These are phyloP conservation scores for Xylaria nigripes DNA, from an alignment of 495 filamentous ascomycete species.

Conservation along the genomic window DNA sequence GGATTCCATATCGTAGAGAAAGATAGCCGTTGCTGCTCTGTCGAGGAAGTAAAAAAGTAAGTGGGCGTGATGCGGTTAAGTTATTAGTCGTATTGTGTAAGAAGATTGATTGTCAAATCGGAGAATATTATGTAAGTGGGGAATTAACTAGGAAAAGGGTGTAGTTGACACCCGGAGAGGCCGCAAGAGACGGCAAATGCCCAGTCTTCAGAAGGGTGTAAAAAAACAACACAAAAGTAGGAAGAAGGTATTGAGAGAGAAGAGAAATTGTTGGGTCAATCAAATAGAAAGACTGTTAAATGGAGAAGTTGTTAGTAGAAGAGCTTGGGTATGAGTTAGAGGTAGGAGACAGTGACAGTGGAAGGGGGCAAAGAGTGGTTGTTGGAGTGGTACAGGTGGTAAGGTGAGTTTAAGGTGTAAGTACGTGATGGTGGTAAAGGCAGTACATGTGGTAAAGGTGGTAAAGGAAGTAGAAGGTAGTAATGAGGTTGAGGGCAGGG, in stretches of 20 bases:
- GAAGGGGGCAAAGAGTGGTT: not conserved
- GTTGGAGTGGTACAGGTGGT: no score
- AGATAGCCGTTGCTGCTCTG: not conserved
- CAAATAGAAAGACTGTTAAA: not conserved
- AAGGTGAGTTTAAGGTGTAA: no score
- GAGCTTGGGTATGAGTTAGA: not conserved
- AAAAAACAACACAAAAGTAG: not conserved
- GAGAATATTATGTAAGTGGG: slow-evolving; percentile 30
- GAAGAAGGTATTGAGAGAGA: not conserved
- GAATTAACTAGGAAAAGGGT: slow-evolving; percentile 10
- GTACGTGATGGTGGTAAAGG: no score
- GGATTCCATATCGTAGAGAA: slow-evolving; percentile 17
- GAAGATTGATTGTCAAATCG: slow-evolving; percentile 19
- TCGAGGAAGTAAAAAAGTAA: slow-evolving; percentile 8
- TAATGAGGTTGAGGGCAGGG: no score
- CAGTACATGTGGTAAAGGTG: no score
- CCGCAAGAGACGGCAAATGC: not conserved
- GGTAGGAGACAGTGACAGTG: not conserved
- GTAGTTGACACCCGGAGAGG: slow-evolving; percentile 5
- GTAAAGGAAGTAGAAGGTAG: no score
- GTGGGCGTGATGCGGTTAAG: no score
- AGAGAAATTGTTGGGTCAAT: not conserved
- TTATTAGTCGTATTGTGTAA: no score
- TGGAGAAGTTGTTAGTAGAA: not conserved
- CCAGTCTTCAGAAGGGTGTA: not conserved